Evolutionary conservation across 345 rosid species (phyloP).

Genomic region (Linum usitatissimum): DNA sequence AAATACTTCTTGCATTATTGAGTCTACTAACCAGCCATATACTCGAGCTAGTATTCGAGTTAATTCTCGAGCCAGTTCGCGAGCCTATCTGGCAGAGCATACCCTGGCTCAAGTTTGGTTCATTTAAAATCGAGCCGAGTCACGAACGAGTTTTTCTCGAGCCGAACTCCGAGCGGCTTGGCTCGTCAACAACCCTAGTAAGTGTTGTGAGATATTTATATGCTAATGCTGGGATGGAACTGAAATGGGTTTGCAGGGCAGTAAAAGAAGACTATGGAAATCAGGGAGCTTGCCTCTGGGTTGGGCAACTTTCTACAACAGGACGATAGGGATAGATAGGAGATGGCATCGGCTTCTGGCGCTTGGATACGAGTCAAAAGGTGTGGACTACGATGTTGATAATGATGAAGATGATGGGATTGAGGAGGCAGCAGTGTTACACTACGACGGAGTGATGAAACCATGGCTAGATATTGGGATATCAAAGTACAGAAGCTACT

Average conservation of each 20-base stretch:
- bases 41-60: no score
- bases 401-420: conserved; percentile 5
- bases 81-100: no score
- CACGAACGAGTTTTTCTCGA: no score
- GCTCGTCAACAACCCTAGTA: no score
- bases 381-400: no score
- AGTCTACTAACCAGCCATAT: no score
- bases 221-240: conserved; percentile 4
- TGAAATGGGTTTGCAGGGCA: conserved; percentile 11
- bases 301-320: conserved; percentile 21
- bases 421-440: conserved; percentile 18
- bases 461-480: conserved; percentile 22
- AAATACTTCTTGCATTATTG: no score
- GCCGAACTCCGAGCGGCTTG: no score
- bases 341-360: conserved; percentile 20
- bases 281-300: conserved; percentile 22
- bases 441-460: conserved; percentile 27
- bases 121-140: no score
- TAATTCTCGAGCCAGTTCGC: no score
- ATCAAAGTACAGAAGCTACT: conserved; percentile 13
- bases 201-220: neutral
- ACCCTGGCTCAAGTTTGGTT: no score
- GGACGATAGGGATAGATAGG: conserved; percentile 13
- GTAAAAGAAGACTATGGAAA: conserved; percentile 18
- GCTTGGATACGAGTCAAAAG: conserved; percentile 14